phyloP scores from a whole-genome alignment of 2,329 filamentous ascomycete genomes.

The Curvularia sp. region DNA sequence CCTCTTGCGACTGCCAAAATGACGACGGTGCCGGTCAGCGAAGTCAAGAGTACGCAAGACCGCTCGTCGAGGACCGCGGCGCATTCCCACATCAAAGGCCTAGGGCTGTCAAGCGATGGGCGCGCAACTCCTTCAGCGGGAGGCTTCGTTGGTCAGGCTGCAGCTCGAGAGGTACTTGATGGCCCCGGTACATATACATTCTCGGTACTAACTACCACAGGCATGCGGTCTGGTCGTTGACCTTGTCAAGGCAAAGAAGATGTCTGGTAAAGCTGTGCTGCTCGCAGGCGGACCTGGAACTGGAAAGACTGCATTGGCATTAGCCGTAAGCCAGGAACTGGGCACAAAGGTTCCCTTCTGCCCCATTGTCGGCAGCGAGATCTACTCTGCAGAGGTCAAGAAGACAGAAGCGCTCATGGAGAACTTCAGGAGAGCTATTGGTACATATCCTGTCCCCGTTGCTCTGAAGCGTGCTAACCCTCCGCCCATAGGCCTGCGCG shows the following conservation, averaged over 20 bases:
- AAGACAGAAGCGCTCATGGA: slow-evolving; percentile 99
- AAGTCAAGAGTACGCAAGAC: slow-evolving; percentile 94
- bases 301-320: slow-evolving; percentile 93
- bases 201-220: slow-evolving; percentile 53
- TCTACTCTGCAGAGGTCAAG: slow-evolving; percentile 98
- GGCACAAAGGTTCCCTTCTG: slow-evolving; percentile 99
- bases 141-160: slow-evolving; percentile 88
- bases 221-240: slow-evolving; percentile 96
- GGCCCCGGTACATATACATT: not conserved
- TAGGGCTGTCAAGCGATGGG: slow-evolving; percentile 84
- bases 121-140: slow-evolving; percentile 73
- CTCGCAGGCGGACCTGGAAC: slow-evolving; percentile 92
- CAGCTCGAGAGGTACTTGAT: slow-evolving; percentile 79
- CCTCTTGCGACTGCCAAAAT: slow-evolving; percentile 32
- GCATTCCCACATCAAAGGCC: slow-evolving; percentile 96
- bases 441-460: slow-evolving; percentile 52
- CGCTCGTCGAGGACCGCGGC: slow-evolving; percentile 81
- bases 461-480: slow-evolving; percentile 8
- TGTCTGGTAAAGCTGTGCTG: slow-evolving; percentile 92
- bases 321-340: slow-evolving; percentile 95
- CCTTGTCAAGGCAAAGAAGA: slow-evolving; percentile 93
- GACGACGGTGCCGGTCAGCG: slow-evolving; percentile 63
- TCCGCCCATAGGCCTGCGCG: slow-evolving; percentile 70
- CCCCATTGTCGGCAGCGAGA: slow-evolving; percentile 96
- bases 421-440: slow-evolving; percentile 96